Conservation (phyloP, 768 basidiomycete species). For the Lactifluus subvellereus region DNA sequence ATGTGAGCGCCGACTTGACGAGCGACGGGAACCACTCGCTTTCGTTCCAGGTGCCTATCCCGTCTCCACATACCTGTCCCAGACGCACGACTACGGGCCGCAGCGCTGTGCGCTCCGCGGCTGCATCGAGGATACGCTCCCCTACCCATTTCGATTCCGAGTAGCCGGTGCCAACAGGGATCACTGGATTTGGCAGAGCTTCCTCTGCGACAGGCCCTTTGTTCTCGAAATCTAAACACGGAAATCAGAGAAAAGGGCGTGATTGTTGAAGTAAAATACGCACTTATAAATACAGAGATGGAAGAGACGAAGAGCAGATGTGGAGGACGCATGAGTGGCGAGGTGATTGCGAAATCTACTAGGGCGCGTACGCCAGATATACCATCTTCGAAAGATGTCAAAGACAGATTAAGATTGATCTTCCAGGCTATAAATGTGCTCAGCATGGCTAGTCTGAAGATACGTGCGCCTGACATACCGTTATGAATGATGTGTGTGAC, state of each 20-base stretch:
- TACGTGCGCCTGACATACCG: slow-evolving; percentile 4
- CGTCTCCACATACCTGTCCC: slow-evolving; percentile 29
- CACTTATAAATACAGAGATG: slow-evolving; percentile 26
- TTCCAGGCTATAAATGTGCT: slow-evolving; percentile 23
- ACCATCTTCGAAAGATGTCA: slow-evolving; percentile 26
- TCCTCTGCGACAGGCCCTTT: slow-evolving; percentile 22
- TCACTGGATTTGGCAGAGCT: slow-evolving; percentile 15
- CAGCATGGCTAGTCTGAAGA: background rate
- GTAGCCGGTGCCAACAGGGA: slow-evolving; percentile 25
- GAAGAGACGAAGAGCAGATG: slow-evolving; percentile 27
- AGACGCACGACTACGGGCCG: slow-evolving; percentile 26
- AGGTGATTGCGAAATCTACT: slow-evolving; percentile 25
- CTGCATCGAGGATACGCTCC: slow-evolving; percentile 26
- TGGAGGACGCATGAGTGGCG: slow-evolving; percentile 18
- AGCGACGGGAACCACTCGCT: slow-evolving; percentile 29
- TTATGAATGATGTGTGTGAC: slow-evolving; percentile 27
- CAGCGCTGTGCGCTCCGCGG: slow-evolving; percentile 20
- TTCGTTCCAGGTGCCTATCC: slow-evolving; percentile 28
- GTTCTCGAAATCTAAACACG: slow-evolving; percentile 25
- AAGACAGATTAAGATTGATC: slow-evolving; percentile 26
- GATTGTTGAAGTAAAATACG: background rate
- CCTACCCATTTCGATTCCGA: slow-evolving; percentile 28
- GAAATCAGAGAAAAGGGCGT: background rate
- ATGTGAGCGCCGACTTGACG: slow-evolving; percentile 22
- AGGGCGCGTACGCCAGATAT: slow-evolving; percentile 23